Evolutionary conservation across 2,329 filamentous ascomycete genomes (phyloP).

Genomic region (Clarireedia homoeocarpa): DNA sequence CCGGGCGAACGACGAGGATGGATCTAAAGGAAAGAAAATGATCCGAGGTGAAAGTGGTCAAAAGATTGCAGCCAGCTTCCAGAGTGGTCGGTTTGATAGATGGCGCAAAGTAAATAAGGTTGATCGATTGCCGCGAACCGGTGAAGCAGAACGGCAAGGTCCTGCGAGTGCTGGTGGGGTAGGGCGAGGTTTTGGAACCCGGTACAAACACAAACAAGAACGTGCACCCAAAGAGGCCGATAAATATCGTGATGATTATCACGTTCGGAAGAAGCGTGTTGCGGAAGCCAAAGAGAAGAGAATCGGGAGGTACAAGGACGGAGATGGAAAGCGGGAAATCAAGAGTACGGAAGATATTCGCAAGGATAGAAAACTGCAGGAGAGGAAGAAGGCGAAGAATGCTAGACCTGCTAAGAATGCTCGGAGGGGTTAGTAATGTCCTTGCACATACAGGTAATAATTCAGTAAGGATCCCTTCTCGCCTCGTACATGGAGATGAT

Average conservation of each 20-base stretch:
- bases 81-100: conserved; percentile 84
- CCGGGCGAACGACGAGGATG: conserved; percentile 89
- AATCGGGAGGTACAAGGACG: conserved; percentile 65
- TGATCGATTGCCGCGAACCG: conserved; percentile 68
- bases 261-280: conserved; percentile 83
- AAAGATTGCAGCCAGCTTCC: conserved; percentile 92
- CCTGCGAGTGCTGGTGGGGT: conserved; percentile 27
- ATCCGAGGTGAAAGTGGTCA: conserved; percentile 85
- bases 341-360: conserved; percentile 77
- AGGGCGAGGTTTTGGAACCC: conserved; percentile 38
- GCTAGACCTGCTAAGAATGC: conserved; percentile 64
- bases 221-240: conserved; percentile 89
- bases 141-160: conserved; percentile 61
- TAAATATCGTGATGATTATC: conserved; percentile 84
- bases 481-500: not conserved
- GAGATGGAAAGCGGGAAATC: conserved; percentile 68
- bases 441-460: conserved; percentile 11
- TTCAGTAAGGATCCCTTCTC: conserved; percentile 2
- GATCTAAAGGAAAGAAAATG: conserved; percentile 64
- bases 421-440: conserved; percentile 8
- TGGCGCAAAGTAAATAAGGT: conserved; percentile 87
- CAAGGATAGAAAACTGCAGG: conserved; percentile 70
- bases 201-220: conserved; percentile 81
- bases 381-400: conserved; percentile 79
- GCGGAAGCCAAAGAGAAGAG: conserved; percentile 81